phyloP scores from a whole-genome alignment of 2,329 filamentous ascomycete genomes.

The Neopestalotiopsis rosae region DNA sequence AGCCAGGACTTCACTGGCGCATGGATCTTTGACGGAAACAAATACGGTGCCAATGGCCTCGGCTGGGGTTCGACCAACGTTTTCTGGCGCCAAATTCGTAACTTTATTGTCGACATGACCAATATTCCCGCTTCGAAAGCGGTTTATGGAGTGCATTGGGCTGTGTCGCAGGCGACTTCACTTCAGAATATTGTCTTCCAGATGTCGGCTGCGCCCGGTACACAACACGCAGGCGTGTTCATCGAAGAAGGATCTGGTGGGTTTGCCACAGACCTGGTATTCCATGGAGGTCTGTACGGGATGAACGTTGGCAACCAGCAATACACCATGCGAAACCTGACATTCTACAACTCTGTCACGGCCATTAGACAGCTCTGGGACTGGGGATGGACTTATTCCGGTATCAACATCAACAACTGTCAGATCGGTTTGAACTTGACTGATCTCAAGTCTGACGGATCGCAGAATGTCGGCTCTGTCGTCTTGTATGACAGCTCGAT shows the following conservation, averaged over 20 bases:
- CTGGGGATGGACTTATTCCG: slow-evolving; percentile 79
- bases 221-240: slow-evolving; percentile 62
- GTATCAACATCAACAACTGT: slow-evolving; percentile 66
- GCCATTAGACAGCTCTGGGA: slow-evolving; percentile 76
- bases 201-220: slow-evolving; percentile 50
- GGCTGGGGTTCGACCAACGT: slow-evolving; percentile 60
- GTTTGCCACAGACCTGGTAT: slow-evolving; percentile 71
- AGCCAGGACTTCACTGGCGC: slow-evolving; percentile 51
- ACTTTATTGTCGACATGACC: slow-evolving; percentile 62
- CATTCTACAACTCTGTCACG: slow-evolving; percentile 67
- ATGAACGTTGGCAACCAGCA: slow-evolving; percentile 64
- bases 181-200: slow-evolving; percentile 64
- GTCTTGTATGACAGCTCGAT: slow-evolving; percentile 77
- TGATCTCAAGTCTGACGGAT: slow-evolving; percentile 45
- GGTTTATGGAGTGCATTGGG: slow-evolving; percentile 68
- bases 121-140: slow-evolving; percentile 49
- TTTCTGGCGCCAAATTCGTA: slow-evolving; percentile 62
- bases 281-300: slow-evolving; percentile 74
- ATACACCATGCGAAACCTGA: slow-evolving; percentile 73
- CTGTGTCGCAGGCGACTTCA: slow-evolving; percentile 67
- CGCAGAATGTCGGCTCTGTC: slow-evolving; percentile 73
- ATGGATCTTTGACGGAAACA: slow-evolving; percentile 53
- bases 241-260: slow-evolving; percentile 70
- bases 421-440: slow-evolving; percentile 71
- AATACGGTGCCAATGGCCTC: slow-evolving; percentile 46